Conservation (phyloP, 805 yeast species). For the Cyberlindnera mrakii region DNA sequence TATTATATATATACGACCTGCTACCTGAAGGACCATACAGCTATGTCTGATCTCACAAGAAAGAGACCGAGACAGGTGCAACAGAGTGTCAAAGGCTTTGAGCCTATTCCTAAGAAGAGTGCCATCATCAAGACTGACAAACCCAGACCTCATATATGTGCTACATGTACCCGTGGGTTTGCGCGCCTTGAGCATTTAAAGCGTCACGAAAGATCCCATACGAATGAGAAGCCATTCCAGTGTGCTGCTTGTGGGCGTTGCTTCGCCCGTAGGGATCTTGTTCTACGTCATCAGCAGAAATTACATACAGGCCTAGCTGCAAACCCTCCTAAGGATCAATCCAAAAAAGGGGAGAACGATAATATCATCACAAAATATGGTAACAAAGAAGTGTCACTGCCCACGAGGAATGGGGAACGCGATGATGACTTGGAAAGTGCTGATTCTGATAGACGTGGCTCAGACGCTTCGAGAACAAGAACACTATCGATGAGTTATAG, state of each 20-base stretch:
- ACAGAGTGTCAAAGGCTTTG: slow-evolving; percentile 27
- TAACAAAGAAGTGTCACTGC: slow-evolving; percentile 32
- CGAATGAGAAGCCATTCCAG: slow-evolving; percentile 93
- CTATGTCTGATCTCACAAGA: background rate
- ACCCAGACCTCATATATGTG: slow-evolving; percentile 89
- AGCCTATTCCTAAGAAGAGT: slow-evolving; percentile 83
- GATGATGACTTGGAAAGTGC: slow-evolving; percentile 5
- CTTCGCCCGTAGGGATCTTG: slow-evolving; percentile 85
- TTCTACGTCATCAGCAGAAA: slow-evolving; percentile 91
- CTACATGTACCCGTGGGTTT: slow-evolving; percentile 90
- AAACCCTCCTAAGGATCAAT: slow-evolving; percentile 33
- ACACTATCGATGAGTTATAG: background rate
- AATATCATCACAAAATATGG: slow-evolving; percentile 33
- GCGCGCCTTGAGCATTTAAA: slow-evolving; percentile 92
- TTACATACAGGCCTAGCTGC: slow-evolving; percentile 55
- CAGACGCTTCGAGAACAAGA: slow-evolving; percentile 2
- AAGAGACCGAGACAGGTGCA: slow-evolving; percentile 20
- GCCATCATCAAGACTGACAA: slow-evolving; percentile 82
- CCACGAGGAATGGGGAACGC: slow-evolving; percentile 20
- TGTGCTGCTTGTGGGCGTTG: slow-evolving; percentile 96
- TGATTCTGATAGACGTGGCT: slow-evolving; percentile 1
- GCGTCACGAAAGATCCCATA: slow-evolving; percentile 90
- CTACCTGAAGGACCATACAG: background rate
- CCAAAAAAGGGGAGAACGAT: slow-evolving; percentile 25
- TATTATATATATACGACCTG: too few species aligned